Base-by-base conservation (phyloP, 2,329 filamentous ascomycete genomes). In the Onygenales sp. region DNA sequence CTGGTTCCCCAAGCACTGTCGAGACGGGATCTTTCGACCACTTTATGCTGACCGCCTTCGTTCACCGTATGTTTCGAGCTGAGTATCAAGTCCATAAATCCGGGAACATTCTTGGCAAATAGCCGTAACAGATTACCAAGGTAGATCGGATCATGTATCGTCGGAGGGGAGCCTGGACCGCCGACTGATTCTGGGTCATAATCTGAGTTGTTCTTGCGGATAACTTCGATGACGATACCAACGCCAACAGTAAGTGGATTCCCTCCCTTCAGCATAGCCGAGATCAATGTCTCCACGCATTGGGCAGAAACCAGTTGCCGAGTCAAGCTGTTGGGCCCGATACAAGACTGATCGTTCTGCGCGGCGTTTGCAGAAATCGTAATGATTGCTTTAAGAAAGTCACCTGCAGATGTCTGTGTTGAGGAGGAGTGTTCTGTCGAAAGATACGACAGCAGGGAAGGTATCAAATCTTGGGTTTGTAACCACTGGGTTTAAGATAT, bases 171-270 rank as follows among this genome's bases (percentile, higher is more conserved):
- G 59, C 87, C 87, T 32, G 87, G 83, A 55, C 90, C 88, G 48
- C 86, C 83, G 56, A 91, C 84, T 61, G 91, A 87, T 61, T 97
- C 93, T 0, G 93, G 86, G 62, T 98, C 93, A 67, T 98, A 98
- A 70, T 98, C 93, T 0, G 93, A 97, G 68, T 98, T 98, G 72
- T 98, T 98, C 74, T 98, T 98, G 56, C 93, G 83, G 67, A 98
- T 98, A 45, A 98, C 93, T 71, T 98, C 93, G 58, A 98, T 98
- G 36, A 98, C 82, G 63, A 97, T 96, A 17, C 93, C 93, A 9
- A 98, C 93, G 49, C 93, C 93, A 13, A 97, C 94, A 0, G 92
- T 97, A 54, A 98, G 73, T 5, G 93, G 87, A 63, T 98, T 97
- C 31, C 93, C 93, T 40, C 93, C 93, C 50, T 85, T 81, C 11